Percentiles rank a stretch among this genome's conserved stretches.
Conservation (phyloP, 768 basidiomycete genomes). For the Botryobasidium botryosum region DNA sequence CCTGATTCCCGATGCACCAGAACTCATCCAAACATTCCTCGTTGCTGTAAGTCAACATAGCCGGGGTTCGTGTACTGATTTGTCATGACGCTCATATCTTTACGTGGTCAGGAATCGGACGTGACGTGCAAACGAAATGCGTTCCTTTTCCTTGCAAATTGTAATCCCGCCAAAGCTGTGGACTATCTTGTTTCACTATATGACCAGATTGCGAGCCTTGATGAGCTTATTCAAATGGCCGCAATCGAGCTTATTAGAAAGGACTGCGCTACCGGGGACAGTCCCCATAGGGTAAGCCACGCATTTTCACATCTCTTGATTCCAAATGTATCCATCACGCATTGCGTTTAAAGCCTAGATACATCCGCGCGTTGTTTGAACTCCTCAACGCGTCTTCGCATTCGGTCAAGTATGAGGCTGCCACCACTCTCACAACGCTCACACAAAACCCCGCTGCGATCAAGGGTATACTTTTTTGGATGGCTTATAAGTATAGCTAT, state of each 20-base stretch:
- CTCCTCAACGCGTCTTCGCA: slow-evolving; percentile 77
- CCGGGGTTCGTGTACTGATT: background rate
- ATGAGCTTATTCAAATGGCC: slow-evolving; percentile 89
- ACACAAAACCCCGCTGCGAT: slow-evolving; percentile 93
- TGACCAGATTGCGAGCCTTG: slow-evolving; percentile 64
- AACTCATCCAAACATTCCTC: slow-evolving; percentile 91
- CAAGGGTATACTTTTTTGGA: slow-evolving; percentile 42
- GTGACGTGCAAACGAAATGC: slow-evolving; percentile 95
- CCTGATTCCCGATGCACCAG: slow-evolving; percentile 91
- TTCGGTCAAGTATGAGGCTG: slow-evolving; percentile 95
- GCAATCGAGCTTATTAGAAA: slow-evolving; percentile 84
- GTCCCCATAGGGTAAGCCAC: too few species aligned
- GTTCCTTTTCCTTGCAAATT: slow-evolving; percentile 78
- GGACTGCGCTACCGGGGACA: slow-evolving; percentile 82
- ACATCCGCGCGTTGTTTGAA: slow-evolving; percentile 88
- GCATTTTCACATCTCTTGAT: too few species aligned
- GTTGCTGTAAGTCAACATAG: slow-evolving; percentile 35
- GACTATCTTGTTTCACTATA: slow-evolving; percentile 78
- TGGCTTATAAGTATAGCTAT: background rate
- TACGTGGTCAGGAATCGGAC: slow-evolving; percentile 63
- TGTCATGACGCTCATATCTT: background rate
- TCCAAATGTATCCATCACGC: too few species aligned
- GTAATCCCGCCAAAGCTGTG: slow-evolving; percentile 77
- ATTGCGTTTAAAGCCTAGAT: slow-evolving; percentile 44
- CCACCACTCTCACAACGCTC: slow-evolving; percentile 80